Conservation (phyloP, 169 alveolate species). For the Plasmodium falciparum region DNA sequence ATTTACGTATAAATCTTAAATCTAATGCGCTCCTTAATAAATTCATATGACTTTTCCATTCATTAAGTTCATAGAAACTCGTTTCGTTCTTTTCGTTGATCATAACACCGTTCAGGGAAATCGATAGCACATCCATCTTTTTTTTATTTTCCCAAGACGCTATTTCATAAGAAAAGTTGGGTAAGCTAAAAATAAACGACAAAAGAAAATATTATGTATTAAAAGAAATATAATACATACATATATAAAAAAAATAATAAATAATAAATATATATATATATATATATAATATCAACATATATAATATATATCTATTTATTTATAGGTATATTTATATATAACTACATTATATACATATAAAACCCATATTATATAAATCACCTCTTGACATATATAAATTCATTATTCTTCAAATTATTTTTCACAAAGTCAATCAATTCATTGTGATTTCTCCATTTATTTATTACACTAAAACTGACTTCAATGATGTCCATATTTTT, state of each 20-base stretch:
- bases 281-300: neutral
- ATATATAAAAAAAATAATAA: neutral
- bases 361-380: neutral
- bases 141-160: conserved; percentile 9
- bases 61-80: conserved; percentile 39
- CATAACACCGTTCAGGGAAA: conserved; percentile 51
- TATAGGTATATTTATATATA: neutral
- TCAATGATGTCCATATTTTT: conserved; percentile 31
- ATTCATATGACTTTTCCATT: conserved; percentile 42
- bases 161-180: conserved; percentile 21
- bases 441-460: conserved; percentile 47
- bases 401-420: conserved; percentile 52
- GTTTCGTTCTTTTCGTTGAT: conserved; percentile 66
- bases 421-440: conserved; percentile 59
- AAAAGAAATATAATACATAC: no score
- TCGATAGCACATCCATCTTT: conserved; percentile 24
- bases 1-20: conserved; percentile 38
- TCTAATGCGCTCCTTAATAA: conserved; percentile 35
- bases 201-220: neutral
- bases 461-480: conserved; percentile 37
- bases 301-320: neutral
- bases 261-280: neutral
- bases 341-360: neutral
- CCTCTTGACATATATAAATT: conserved; percentile 60
- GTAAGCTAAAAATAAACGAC: neutral